Evolutionary conservation across 345 rosid species (phyloP).

Genomic region (Euphorbia peplus): DNA sequence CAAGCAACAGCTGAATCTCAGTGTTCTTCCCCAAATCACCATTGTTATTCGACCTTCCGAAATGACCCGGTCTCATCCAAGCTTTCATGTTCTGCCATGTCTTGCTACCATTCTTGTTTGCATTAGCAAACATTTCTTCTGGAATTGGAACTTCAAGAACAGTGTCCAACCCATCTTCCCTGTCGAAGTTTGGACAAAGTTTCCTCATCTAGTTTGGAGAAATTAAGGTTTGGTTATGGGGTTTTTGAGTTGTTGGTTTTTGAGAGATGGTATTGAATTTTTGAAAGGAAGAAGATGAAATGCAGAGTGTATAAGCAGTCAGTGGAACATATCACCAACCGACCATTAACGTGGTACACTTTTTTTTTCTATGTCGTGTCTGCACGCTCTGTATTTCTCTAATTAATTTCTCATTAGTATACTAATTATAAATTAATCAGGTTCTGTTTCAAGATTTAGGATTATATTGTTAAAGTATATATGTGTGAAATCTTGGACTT

Average conservation of each 20-base stretch:
- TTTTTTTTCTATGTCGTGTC: slow-evolving; percentile 64
- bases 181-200: slow-evolving; percentile 79
- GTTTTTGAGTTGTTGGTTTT: background rate
- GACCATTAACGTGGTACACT: slow-evolving; percentile 70
- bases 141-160: slow-evolving; percentile 97
- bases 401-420: background rate
- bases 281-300: slow-evolving; percentile 18
- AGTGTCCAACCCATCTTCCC: slow-evolving; percentile 89
- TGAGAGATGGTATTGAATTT: slow-evolving; percentile 19
- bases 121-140: slow-evolving; percentile 62
- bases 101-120: slow-evolving; percentile 27
- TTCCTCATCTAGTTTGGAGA: slow-evolving; percentile 57
- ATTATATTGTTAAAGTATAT: too few species aligned
- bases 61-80: slow-evolving; percentile 52
- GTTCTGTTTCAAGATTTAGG: background rate
- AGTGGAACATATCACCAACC: slow-evolving; percentile 48
- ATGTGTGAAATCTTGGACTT: background rate
- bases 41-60: slow-evolving; percentile 16
- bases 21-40: slow-evolving; percentile 46
- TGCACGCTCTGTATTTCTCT: slow-evolving; percentile 53
- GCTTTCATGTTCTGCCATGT: slow-evolving; percentile 84
- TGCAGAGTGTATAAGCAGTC: background rate
- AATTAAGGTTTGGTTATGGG: background rate
- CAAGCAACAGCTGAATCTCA: slow-evolving; percentile 88
- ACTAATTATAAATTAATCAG: background rate